Evolutionary conservation across 192 early-diverging fungal species (phyloP).

Genomic region (Diversispora eburnea): DNA sequence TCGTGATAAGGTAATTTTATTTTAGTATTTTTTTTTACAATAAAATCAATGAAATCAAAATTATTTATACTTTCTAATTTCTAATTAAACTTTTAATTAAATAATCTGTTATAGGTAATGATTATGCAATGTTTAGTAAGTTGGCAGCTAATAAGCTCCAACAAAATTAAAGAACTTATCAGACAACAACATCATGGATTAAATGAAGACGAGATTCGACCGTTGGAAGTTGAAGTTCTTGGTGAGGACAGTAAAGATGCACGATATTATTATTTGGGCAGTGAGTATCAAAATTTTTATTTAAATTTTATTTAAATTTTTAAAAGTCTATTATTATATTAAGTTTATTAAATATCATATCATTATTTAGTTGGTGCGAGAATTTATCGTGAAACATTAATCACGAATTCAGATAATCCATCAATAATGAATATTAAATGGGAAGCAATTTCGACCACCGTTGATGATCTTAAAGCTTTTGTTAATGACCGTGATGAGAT

Average conservation of each 20-base stretch:
- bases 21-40: background rate
- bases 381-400: conserved; percentile 15
- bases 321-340: background rate
- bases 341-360: background rate
- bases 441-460: background rate
- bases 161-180: background rate
- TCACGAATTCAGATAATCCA: background rate
- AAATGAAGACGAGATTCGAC: background rate
- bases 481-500: background rate
- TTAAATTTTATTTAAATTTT: background rate
- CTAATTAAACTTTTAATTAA: no score
- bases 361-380: background rate
- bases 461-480: conserved; percentile 2
- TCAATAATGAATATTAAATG: background rate
- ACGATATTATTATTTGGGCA: conserved; percentile 10
- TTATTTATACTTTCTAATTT: background rate
- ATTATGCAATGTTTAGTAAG: conserved; percentile 1
- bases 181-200: background rate
- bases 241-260: conserved; percentile 2
- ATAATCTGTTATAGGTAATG: background rate
- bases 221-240: conserved; percentile 12
- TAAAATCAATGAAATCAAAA: background rate
- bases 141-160: conserved; percentile 3
- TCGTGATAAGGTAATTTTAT: background rate
- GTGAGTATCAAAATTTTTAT: background rate